Evolutionary conservation across 1,284 basidiomycete species (phyloP), one percentile per base, ranked within the genome.

Genomic region (Erythrobasidium hasegawianum): DNA sequence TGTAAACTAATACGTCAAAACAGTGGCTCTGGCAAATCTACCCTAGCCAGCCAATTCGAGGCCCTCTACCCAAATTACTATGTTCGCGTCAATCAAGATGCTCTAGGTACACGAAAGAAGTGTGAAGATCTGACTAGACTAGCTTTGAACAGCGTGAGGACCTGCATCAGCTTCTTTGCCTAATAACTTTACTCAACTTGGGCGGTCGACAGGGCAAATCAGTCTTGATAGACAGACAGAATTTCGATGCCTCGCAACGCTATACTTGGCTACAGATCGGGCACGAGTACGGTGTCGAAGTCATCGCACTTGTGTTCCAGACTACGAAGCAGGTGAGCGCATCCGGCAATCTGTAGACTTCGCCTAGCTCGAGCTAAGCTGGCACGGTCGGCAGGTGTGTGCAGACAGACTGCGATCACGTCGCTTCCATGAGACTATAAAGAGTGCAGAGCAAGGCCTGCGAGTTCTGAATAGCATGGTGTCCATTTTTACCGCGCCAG

Each of bases 161-260:
- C 24, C 7, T 33, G 20, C 39, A n/a, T n/a, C n/a, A n/a, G n/a
- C n/a, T n/a, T n/a, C n/a, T n/a, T n/a, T n/a, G n/a, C n/a, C n/a
- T n/a, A n/a, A n/a, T n/a, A n/a, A n/a, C n/a, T n/a, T n/a, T n/a
- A n/a, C n/a, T n/a, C n/a, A 18, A 16, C 52, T 20, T 38, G 4
- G 33, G 5, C 7, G 52, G 16, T 11, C n/a, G n/a, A n/a, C 57
- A 72, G 66, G 71, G 71, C 0, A 45, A 64, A 9, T 55, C 55
- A 20, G 70, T 72, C 52, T 57, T 74, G 43, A 61, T 74, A 22
- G 73, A 74, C 62, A 71, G 73, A 0, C 73, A 74, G 55, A 74
- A 74, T 59, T 74, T 73, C 57, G 71, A 74, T 41, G 59, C 39
- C 4, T 47, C 29, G 0, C 73, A 74, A 56, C 64, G 73, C 5